These are phyloP conservation scores for Pyropia haitanensis DNA, from an alignment of 23 red algal species.

Conservation along the genomic window DNA sequence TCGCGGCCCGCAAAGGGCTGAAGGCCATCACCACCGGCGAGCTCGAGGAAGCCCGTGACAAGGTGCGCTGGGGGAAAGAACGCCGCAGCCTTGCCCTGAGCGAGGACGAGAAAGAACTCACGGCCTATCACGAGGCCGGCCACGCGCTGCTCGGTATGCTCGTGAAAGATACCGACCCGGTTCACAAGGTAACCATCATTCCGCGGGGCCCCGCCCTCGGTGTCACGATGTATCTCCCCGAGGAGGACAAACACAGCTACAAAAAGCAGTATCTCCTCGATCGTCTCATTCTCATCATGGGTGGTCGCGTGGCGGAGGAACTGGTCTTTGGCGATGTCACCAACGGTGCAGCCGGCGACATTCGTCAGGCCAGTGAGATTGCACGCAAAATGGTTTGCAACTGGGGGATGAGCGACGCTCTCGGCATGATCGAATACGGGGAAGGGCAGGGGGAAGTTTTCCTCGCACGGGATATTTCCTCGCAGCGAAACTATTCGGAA, in stretches of 20 bases:
- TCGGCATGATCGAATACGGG: slow-evolving; percentile 27
- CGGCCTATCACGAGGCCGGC: slow-evolving; percentile 20
- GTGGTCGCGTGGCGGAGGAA: slow-evolving; percentile 39
- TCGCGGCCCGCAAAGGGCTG: slow-evolving; percentile 5
- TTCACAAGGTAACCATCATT: slow-evolving; percentile 11
- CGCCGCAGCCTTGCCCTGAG: not conserved
- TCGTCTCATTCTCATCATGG: slow-evolving; percentile 29
- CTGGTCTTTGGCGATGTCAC: slow-evolving; percentile 53
- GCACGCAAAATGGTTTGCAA: slow-evolving; percentile 39
- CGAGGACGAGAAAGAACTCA: not conserved
- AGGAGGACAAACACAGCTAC: no score
- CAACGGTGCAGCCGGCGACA: slow-evolving; percentile 24
- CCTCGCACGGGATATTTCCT: not conserved
- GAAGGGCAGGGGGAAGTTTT: slow-evolving; percentile 2
- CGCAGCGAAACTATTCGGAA: no score
- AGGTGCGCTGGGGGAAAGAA: slow-evolving; percentile 1
- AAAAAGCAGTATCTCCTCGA: no score
- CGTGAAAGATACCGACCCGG: slow-evolving; percentile 5
- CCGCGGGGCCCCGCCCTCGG: slow-evolving; percentile 8
- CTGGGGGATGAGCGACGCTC: slow-evolving; percentile 32
- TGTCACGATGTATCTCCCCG: no score
- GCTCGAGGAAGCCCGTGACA: slow-evolving; percentile 9
- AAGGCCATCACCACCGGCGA: not conserved
- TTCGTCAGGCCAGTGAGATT: slow-evolving; percentile 31
- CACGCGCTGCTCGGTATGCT: slow-evolving; percentile 12